Base-by-base conservation (phyloP, 352 stramenopile species). In the Ophiocytium majus region DNA sequence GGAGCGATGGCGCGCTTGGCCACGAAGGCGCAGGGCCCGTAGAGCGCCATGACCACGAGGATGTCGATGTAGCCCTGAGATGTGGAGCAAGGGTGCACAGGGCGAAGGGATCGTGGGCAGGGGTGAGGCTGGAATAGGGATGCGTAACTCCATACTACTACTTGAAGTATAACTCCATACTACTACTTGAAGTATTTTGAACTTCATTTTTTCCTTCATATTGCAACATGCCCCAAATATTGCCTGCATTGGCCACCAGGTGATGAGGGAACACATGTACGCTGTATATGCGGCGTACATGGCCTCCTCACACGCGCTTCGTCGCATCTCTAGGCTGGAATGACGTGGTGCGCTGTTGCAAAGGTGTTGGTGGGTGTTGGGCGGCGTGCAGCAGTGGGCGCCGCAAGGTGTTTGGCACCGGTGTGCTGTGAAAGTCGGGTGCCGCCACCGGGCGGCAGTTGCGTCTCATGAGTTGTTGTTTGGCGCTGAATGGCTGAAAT, bases 11-110 rank as follows among this genome's bases (percentile, higher is more conserved):
- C 64, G 17, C 17, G 31, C 64, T 76, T 76, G 31, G 64, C 64
- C 34, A 76, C 64, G 17, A 76, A 76, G 5, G 64, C 31, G 64
- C 64, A 76, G 5, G 64, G 64, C 10, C 64, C 64, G 34, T 76
- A 17, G 5, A 76, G 5, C 64, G 64, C 64, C 5, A 76, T 34
- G 31, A 76, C 17, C 34, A 17, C 64, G 5, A 76, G 64, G 31
- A 76, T 76, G 64, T 76, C 64, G 5, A 76, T 5, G 64, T 76
- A 76, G 34, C 64, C 64, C 34, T 14, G 43, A 14, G 43, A 14
- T 57, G 5, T 5, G 43, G 43, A 14, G 5, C 43, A 57, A 14
- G 5, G 43, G 5, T 57, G 43, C 43, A 57, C 43, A 57, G 43
- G 43, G 43, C 43, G 14, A 57, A 14, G 5, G 43, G 14, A 57